Evolutionary conservation across 352 stramenopile species (phyloP).

Genomic region (Phytophthora quininea): DNA sequence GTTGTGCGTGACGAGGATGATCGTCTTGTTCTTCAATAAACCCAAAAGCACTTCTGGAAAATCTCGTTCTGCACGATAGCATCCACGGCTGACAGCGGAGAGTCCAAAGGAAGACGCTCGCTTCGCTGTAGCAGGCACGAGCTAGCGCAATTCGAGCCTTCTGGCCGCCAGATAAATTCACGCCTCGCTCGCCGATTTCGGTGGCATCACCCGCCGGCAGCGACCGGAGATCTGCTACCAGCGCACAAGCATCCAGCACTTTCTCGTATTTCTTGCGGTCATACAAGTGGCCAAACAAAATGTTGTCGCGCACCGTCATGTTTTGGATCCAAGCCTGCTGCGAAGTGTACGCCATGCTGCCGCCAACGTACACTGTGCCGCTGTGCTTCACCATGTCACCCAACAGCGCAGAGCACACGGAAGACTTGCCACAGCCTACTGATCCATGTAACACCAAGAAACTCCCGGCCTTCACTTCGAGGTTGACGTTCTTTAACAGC

Average conservation of each 20-base stretch:
- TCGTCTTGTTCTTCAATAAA: slow-evolving; percentile 56
- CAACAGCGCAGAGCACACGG: slow-evolving; percentile 45
- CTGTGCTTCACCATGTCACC: slow-evolving; percentile 78
- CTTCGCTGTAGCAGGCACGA: slow-evolving; percentile 63
- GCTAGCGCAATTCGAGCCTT: slow-evolving; percentile 67
- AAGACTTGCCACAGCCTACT: slow-evolving; percentile 58
- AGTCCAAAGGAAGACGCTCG: slow-evolving; percentile 54
- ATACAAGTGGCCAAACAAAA: slow-evolving; percentile 90
- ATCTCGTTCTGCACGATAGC: slow-evolving; percentile 77
- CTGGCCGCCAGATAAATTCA: slow-evolving; percentile 78
- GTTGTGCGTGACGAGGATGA: slow-evolving; percentile 67
- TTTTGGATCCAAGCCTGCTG: slow-evolving; percentile 97
- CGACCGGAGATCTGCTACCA: slow-evolving; percentile 84
- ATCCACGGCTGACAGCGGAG: slow-evolving; percentile 50
- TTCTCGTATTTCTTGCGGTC: slow-evolving; percentile 55
- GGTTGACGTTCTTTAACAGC: slow-evolving; percentile 37
- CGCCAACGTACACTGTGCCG: slow-evolving; percentile 46
- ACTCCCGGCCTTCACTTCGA: slow-evolving; percentile 42
- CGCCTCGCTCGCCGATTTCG: slow-evolving; percentile 95
- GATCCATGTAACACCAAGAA: slow-evolving; percentile 53
- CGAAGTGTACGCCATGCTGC: slow-evolving; percentile 69
- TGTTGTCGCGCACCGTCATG: slow-evolving; percentile 93
- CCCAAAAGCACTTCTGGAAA: slow-evolving; percentile 71
- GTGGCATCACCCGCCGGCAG: slow-evolving; percentile 89
- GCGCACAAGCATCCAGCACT: slow-evolving; percentile 80